Evolutionary conservation across 768 basidiomycete genomes (phyloP), one percentile per base, ranked within the genome.

Genomic region (Russula dissimulans): DNA sequence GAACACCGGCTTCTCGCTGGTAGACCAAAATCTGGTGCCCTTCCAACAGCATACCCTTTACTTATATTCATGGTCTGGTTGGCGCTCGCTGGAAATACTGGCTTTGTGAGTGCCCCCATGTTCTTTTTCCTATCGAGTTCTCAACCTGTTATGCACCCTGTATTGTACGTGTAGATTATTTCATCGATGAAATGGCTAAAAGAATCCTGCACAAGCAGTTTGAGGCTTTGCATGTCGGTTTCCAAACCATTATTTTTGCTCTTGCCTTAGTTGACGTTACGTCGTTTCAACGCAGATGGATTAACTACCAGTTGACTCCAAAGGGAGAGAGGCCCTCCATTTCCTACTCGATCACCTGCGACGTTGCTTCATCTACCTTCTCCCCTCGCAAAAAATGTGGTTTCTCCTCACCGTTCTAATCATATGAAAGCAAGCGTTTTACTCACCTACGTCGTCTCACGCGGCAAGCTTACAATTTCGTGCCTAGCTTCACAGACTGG

Each of bases 301-400:
- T 71, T 5, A 67, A 86, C 32, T 78, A 82, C 15, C 89, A 87
- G 69, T 45, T 81, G 5, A 78, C 85, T 17, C 82, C 83, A 8
- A 67, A 67, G 2, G 66, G 71, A 74, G 82, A 51, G 91, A 93
- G 71, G 91, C 91, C 0, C 76, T 95, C 1, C 87, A 85, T 55
- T 98, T 97, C 69, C 80, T 98, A 7, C 80, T 98, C 9, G 92
- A 97, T 67, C 95, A 97, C 69, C 95, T 95, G 6, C 83, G 95
- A 15, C 82, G 91, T 65, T 95, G 93, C 71, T 94, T 89, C 67
- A 81, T 91, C 10, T 89, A 92, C 69, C 78, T 95, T 4, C 94
- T 95, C 68, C 93, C 92, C 0, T 85, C 91, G 0, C n/a, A n/a
- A n/a, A n/a, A n/a, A n/a, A n/a, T n/a, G 3, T 93, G 91, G 91